Evolutionary conservation across 2,329 filamentous ascomycete genomes (phyloP), one percentile per base, ranked within the genome.

Genomic region (Bisporella sp.): DNA sequence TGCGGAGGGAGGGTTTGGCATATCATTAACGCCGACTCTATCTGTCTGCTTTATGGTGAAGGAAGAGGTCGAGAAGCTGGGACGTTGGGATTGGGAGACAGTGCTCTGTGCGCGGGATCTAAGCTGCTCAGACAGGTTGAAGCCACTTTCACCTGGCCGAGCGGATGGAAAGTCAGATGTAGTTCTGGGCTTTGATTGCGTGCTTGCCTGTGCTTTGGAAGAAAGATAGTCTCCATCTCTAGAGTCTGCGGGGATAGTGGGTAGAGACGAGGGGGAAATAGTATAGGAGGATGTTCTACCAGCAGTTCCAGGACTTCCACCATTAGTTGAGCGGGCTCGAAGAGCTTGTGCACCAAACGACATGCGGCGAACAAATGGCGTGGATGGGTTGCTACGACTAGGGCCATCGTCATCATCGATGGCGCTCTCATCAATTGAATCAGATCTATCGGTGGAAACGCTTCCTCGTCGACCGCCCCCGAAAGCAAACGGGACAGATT

Each of bases 101-200:
- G 82, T 85, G 70, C 89, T 91, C 73, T 95, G 89, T 62, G 91
- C 91, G 67, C 91, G 87, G 64, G 84, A 86, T 70, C 90, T 89
- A 76, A 96, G 82, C 74, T 95, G 91, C 75, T 96, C 92, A 66
- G 89, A 89, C 87, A 92, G 96, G 73, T 95, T 95, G 79, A 95
- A 96, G 69, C 88, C 89, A 78, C 53, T 53, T 60, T 93, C 89
- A 77, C 89, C 87, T 91, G 81, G 72, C 71, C 77, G 79, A 73
- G 71, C 69, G 63, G 69, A 65, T 68, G 71, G 70, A 73, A 71
- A 72, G 82, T 87, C 79, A 87, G 83, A 82, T 78, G 73, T 69
- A 69, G 75, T 72, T 82, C 72, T 73, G 60, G 73, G 68, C 68
- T 75, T 74, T 74, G 71, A 71, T 69, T 64, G 60, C 56, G 70